A percentile compares a stretch with the other conserved stretches of the same genome.
Conservation (phyloP, 2,329 filamentous ascomycete genomes). For the Amauroascus niger region DNA sequence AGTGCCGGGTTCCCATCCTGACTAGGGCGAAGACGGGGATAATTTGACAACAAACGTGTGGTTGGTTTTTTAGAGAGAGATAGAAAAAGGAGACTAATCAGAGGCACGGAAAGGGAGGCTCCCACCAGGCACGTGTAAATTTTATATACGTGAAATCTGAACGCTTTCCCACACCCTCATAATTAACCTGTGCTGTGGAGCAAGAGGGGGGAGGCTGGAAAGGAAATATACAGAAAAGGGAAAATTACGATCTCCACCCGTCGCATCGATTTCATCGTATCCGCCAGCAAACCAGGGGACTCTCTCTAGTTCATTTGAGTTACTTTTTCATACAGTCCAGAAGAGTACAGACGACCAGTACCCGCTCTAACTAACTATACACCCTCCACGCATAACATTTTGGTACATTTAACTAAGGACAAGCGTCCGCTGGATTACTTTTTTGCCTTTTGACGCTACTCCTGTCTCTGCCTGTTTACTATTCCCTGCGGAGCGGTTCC, state of each 20-base stretch:
- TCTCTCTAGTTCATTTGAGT: constrained; percentile 7
- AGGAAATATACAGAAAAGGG: not conserved
- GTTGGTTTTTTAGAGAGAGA: not conserved
- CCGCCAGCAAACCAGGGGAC: constrained; percentile 10
- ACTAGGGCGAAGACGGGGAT: constrained; percentile 5
- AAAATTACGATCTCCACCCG: constrained; percentile 13
- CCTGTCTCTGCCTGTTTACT: constrained; percentile 2
- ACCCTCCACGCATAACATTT: constrained; percentile 7
- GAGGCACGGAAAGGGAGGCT: not conserved
- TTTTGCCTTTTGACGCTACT: constrained; percentile 8
- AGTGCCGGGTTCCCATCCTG: constrained; percentile 3
- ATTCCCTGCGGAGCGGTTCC: constrained; percentile 13
- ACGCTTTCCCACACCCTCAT: not conserved
- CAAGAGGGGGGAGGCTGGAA: not conserved
- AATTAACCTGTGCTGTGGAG: not conserved
- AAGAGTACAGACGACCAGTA: not conserved
- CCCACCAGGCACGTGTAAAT: constrained; percentile 7
- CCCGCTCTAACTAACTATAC: constrained; percentile 2
- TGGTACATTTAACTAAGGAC: constrained; percentile 13
- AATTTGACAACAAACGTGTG: not conserved
- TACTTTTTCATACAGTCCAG: constrained; percentile 7
- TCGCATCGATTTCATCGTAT: constrained; percentile 13
- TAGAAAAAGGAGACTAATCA: not conserved
- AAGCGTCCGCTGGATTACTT: constrained; percentile 9
- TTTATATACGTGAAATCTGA: not conserved